Conservation (phyloP, 257 asterid genomes). For the Penstemon newberryi region DNA sequence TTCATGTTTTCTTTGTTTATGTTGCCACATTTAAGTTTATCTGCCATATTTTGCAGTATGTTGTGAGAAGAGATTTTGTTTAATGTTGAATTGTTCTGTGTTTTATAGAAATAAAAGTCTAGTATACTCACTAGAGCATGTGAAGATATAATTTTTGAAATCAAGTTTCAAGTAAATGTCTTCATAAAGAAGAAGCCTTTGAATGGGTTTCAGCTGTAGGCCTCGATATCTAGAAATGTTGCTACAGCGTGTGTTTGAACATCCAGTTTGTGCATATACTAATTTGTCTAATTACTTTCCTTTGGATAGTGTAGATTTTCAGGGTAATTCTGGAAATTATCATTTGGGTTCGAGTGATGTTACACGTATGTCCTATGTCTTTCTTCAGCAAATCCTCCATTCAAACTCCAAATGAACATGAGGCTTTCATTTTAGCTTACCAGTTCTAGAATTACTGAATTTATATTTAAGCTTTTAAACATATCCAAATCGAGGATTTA, state of each 20-base stretch:
- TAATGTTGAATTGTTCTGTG: background rate
- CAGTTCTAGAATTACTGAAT: background rate
- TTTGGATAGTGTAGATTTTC: conserved; percentile 3
- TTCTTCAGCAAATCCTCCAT: background rate
- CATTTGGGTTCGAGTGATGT: background rate
- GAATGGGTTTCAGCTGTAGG: too few relatives aligned
- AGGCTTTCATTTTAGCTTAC: background rate
- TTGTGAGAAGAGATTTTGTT: background rate
- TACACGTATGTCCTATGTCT: background rate
- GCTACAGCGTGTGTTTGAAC: background rate
- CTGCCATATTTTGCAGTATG: background rate
- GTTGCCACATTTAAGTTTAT: background rate
- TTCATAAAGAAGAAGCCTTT: too few relatives aligned
- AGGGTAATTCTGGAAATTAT: background rate
- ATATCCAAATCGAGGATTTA: too few relatives aligned
- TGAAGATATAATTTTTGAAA: too few relatives aligned
- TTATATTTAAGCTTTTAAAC: too few relatives aligned
- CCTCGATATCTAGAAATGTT: too few relatives aligned
- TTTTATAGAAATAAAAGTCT: background rate
- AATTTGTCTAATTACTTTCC: background rate
- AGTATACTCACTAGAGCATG: too few relatives aligned
- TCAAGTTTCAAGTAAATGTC: too few relatives aligned
- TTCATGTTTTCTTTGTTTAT: background rate
- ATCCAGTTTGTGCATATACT: background rate
- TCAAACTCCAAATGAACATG: too few relatives aligned